Base-by-base conservation (phyloP, 257 asterid genomes). In the Capsicum rhomboideum region DNA sequence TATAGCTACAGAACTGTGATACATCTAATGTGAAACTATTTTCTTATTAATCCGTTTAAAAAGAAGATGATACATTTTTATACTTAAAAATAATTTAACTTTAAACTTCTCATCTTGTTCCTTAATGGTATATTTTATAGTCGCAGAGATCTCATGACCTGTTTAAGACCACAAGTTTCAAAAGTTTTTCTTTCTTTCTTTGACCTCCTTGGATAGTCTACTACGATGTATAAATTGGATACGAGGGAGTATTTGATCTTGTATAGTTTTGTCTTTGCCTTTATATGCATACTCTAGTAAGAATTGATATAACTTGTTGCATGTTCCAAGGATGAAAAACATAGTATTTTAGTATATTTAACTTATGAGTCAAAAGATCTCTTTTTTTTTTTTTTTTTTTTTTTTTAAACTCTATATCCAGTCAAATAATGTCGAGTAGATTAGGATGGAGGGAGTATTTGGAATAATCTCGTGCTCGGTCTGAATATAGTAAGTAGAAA, bases 1-100 rank as follows among this genome's bases (percentile, higher is more conserved):
- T 34, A 34, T 34, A 34, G 37, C 37, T 34, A 34, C 4, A 34
- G 37, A 34, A 1, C 2, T 34, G 16, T 46, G 4, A 46, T 46
- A 46, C 53, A 46, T 46, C 8, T 53, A 13, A 14, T 1, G 7
- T 14, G 21, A 14, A 1, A 7, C 42, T 68, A 68, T 68, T 34
- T 53, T 18, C 4, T 68, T 34, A 17, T 67, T 34, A 34, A 50
- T 66, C 3, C 0, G 1, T 66, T 8, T 0, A 0, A 0, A 3
- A 64, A 66, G 7, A 29, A 1, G 8, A 29, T 31, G 13, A 66
- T 29, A 4, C 18, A 16, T 29, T 64, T 0, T 64, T 28, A 64
- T 64, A 8, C 2, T 66, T 29, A 2, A 10, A 28, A 13, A 64
- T 0, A 12, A 64, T 64, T 64, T 63, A 63, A 2, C 11, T 64